Evolutionary conservation across 2,329 filamentous ascomycete genomes (phyloP).

Genomic region (Diplocarpon mali): DNA sequence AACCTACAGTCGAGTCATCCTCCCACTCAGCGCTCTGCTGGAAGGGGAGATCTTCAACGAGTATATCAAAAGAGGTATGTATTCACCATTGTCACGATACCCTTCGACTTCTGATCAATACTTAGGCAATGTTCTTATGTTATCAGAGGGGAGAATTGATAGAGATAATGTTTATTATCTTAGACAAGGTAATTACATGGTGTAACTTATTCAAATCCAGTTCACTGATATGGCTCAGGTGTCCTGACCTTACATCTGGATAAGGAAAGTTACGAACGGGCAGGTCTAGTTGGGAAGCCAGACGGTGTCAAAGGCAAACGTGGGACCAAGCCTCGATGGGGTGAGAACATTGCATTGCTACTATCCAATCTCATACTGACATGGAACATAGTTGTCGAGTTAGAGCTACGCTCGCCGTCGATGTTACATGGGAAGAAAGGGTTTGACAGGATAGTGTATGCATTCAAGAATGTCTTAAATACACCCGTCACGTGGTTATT

Average conservation of each 20-base stretch:
- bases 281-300: constrained; percentile 66
- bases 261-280: constrained; percentile 70
- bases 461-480: constrained; percentile 57
- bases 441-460: constrained; percentile 25
- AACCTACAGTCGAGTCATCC: constrained; percentile 55
- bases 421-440: constrained; percentile 49
- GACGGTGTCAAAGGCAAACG: constrained; percentile 46
- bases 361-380: constrained; percentile 16
- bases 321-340: constrained; percentile 57
- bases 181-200: constrained; percentile 43
- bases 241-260: constrained; percentile 66
- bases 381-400: constrained; percentile 52
- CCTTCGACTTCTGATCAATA: not conserved
- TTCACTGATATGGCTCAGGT: constrained; percentile 35
- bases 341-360: constrained; percentile 36
- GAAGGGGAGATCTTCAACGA: constrained; percentile 68
- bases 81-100: not conserved
- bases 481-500: constrained; percentile 67
- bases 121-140: constrained; percentile 69
- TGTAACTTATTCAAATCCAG: not conserved
- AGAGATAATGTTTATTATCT: constrained; percentile 65
- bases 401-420: constrained; percentile 59
- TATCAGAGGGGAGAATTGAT: constrained; percentile 64
- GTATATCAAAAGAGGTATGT: constrained; percentile 56
- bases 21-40: constrained; percentile 63